These are phyloP conservation scores for Gymnopilus junonius DNA, from an alignment of 768 basidiomycete species.

Conservation along the genomic window DNA sequence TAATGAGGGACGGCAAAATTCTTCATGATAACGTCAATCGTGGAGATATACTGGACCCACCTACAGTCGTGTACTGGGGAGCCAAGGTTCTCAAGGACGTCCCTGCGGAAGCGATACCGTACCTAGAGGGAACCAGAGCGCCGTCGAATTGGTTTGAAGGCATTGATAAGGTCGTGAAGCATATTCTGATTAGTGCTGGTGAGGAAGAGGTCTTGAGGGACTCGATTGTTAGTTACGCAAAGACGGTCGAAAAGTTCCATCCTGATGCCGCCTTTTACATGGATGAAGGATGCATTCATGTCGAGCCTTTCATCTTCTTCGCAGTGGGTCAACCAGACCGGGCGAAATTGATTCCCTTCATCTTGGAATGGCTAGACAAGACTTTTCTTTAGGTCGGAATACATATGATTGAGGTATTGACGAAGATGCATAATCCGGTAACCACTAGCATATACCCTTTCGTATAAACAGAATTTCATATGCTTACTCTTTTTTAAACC, in stretches of 20 bases:
- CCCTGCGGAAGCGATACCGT: neutral
- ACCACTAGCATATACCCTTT: too few relatives aligned
- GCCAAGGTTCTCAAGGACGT: constrained; percentile 2
- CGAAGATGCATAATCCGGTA: too few relatives aligned
- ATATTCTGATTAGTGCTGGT: constrained; percentile 31
- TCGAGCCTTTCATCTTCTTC: constrained; percentile 7
- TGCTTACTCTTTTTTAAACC: too few relatives aligned
- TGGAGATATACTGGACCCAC: constrained; percentile 2
- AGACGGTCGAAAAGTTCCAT: constrained; percentile 12
- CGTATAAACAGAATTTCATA: too few relatives aligned
- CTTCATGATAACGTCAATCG: neutral
- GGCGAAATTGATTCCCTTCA: neutral
- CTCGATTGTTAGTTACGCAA: constrained; percentile 21
- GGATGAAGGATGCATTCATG: constrained; percentile 18
- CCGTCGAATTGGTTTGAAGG: constrained; percentile 31
- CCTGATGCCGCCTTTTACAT: constrained; percentile 12
- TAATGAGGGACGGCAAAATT: constrained; percentile 22
- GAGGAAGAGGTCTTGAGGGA: constrained; percentile 28
- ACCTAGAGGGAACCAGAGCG: constrained; percentile 24
- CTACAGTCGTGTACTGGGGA: constrained; percentile 1
- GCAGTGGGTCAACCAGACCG: neutral
- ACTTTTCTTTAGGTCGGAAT: neutral
- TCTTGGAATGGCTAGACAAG: neutral
- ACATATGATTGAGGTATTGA: neutral
- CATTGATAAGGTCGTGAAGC: constrained; percentile 26